Evolutionary conservation across 352 stramenopile genomes (phyloP).

Genomic region (Pythium sp.): DNA sequence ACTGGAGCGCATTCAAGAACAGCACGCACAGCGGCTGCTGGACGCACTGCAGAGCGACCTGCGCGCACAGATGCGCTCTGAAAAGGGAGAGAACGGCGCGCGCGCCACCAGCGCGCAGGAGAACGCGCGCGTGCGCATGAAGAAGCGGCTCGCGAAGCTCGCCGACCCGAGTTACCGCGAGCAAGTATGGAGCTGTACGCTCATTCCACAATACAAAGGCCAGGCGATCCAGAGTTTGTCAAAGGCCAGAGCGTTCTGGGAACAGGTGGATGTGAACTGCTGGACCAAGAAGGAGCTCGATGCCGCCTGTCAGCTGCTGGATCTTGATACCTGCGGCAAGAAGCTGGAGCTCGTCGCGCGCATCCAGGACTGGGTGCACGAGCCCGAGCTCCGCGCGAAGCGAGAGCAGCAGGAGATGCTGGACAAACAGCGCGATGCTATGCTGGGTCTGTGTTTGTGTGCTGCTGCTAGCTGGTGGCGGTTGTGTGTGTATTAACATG

Average conservation of each 20-base stretch:
- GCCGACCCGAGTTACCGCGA: constrained; percentile 45
- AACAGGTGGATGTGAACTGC: constrained; percentile 38
- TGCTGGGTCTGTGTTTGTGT: constrained; percentile 31
- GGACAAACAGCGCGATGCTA: constrained; percentile 35
- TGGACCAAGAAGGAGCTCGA: constrained; percentile 60
- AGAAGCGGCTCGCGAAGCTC: constrained; percentile 45
- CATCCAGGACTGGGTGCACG: constrained; percentile 73
- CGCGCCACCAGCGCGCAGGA: constrained; percentile 18
- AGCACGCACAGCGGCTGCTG: constrained; percentile 58
- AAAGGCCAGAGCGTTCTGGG: constrained; percentile 65
- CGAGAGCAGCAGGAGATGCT: constrained; percentile 32
- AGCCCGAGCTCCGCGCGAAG: constrained; percentile 40
- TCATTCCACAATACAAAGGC: constrained; percentile 41
- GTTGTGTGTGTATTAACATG: neutral
- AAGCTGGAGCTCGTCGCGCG: constrained; percentile 62
- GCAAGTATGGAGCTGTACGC: constrained; percentile 42
- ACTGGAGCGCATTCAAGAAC: constrained; percentile 64
- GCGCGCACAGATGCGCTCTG: constrained; percentile 49
- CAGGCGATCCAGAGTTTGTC: constrained; percentile 47
- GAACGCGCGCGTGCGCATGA: constrained; percentile 33
- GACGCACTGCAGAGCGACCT: constrained; percentile 57
- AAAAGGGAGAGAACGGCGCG: constrained; percentile 37
- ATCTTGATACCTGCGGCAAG: constrained; percentile 45
- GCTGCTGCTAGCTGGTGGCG: neutral
- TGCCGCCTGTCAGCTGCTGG: constrained; percentile 52